These are phyloP conservation scores for Epichloe typhina DNA, from an alignment of 2,329 filamentous ascomycete species.

Conservation along the genomic window DNA sequence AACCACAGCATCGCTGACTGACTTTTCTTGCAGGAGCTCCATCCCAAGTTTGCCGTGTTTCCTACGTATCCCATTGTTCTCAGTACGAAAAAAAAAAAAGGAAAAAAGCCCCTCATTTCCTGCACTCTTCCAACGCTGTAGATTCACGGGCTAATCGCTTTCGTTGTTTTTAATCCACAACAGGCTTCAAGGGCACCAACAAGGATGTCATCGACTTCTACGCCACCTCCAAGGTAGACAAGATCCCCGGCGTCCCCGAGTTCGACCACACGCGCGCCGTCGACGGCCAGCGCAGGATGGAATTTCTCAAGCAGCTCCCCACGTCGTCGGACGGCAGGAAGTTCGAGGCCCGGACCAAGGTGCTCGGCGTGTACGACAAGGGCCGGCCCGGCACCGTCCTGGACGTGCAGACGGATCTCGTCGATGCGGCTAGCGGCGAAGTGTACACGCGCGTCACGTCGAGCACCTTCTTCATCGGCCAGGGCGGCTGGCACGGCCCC, in stretches of 20 bases:
- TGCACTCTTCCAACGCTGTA: no score
- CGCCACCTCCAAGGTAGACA: constrained; percentile 47
- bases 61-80: constrained; percentile 79
- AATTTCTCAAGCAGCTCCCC: constrained; percentile 65
- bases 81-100: constrained; percentile 34
- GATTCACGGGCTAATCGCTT: no score
- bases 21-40: constrained; percentile 51
- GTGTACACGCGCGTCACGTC: constrained; percentile 57
- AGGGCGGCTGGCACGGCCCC: constrained; percentile 74
- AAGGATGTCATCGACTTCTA: constrained; percentile 80
- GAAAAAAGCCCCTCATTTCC: not conserved
- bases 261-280: constrained; percentile 64
- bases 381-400: constrained; percentile 71
- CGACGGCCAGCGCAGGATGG: constrained; percentile 71
- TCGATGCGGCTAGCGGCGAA: constrained; percentile 55
- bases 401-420: constrained; percentile 64
- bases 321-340: constrained; percentile 54
- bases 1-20: not conserved
- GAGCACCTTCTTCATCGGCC: constrained; percentile 67
- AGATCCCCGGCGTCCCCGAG: constrained; percentile 63
- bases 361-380: constrained; percentile 82
- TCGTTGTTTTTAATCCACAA: not conserved
- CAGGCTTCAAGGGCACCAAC: constrained; percentile 62
- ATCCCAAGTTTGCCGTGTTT: constrained; percentile 77
- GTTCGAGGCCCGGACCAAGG: constrained; percentile 66